Evolutionary conservation across 805 yeast genomes (phyloP), one percentile per base, ranked within the genome.

Genomic region (Ogataea glucozyma): DNA sequence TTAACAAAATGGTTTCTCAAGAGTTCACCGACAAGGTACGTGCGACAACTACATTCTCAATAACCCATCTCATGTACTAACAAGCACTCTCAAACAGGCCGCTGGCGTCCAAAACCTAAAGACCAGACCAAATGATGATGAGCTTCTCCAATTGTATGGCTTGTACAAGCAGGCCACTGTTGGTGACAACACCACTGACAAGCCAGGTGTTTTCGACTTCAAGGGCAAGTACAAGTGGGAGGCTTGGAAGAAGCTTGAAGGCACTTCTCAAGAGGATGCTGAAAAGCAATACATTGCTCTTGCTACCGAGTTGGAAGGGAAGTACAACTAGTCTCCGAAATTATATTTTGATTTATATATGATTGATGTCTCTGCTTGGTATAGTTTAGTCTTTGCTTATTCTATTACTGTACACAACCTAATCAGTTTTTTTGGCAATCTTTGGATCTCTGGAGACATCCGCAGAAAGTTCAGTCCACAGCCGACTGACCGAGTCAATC

Each of bases 151-250:
- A 66, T 75, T 93, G 58, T 93, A 93, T 72, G 97, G 91, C 37
- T 76, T 93, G 58, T 93, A 76, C 84, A 93, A 93, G 71, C 99
- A 93, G 73, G 96, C 98, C 57, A 91, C 97, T 26, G 85, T 83
- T 44, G 99, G 99, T 53, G 99, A 93, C 77, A 88, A 88, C 78
- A 67, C 63, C 56, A 85, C 96, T 49, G 72, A 76, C 43, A 87
- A 88, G 72, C 99, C 99, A 41, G 93, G 97, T 51, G 70, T 86
- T 46, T 88, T 93, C 66, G 95, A 89, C 71, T 77, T 93, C 72
- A 88, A 85, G 73, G 97, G 91, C 56, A 89, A 95, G 71, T 86
- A 87, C 79, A 93, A 93, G 76, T 93, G 98, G 98, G 91, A 90
- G 64, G 78, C 98, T 7, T 93, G 98, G 98, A 83, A 83, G 59